A percentile compares a stretch with the other conserved stretches of the same genome.
Evolutionary conservation across 176 grass and related monocot species (phyloP).

Genomic region (Eleusine indica): DNA sequence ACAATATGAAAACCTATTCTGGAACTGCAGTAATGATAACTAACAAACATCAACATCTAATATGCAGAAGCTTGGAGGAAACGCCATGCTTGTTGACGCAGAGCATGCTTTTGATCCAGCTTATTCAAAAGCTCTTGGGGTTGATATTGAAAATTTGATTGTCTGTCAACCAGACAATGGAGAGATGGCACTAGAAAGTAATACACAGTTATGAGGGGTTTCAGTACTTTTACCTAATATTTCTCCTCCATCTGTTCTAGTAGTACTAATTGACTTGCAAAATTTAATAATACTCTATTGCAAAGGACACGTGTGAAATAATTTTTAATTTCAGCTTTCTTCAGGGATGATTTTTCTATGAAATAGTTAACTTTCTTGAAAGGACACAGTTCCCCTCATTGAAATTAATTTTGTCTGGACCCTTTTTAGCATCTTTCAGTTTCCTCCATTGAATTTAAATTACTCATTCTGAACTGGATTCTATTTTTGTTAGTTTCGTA

Average conservation of each 20-base stretch:
- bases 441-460: background rate
- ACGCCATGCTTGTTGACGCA: slow-evolving; percentile 99
- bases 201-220: background rate
- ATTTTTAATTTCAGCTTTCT: background rate
- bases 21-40: background rate
- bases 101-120: slow-evolving; percentile 98
- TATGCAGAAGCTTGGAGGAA: slow-evolving; percentile 93
- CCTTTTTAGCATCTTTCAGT: slow-evolving; percentile 13
- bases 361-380: background rate
- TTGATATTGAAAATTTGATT: slow-evolving; percentile 99
- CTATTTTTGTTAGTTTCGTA: background rate
- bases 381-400: background rate
- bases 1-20: slow-evolving; percentile 11
- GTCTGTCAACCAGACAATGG: slow-evolving; percentile 98
- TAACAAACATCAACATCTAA: background rate
- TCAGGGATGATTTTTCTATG: background rate
- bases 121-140: slow-evolving; percentile 91
- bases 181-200: slow-evolving; percentile 99
- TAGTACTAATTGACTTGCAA: slow-evolving; percentile 2
- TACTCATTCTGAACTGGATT: slow-evolving; percentile 14
- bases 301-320: background rate
- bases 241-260: slow-evolving; percentile 8
- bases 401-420: background rate
- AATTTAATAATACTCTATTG: background rate
- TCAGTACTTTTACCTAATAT: slow-evolving; percentile 10